Evolutionary conservation across 2,329 filamentous ascomycete species (phyloP), one percentile per base, ranked within the genome.

Genomic region (Penicillium brasilianum): DNA sequence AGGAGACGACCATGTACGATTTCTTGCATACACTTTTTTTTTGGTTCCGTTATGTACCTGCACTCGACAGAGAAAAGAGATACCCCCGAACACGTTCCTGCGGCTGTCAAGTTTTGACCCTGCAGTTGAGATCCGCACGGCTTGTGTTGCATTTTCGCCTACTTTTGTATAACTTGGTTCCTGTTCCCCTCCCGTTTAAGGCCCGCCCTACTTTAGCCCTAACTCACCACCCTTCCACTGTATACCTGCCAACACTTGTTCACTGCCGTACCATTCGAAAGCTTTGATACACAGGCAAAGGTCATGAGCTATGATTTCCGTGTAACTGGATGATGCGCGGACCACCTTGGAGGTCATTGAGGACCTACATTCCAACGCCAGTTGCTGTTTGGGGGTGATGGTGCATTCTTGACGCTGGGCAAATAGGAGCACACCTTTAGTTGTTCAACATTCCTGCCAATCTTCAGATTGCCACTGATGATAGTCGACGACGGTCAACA

Each of bases 51-150:
- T 18, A 43, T 55, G 62, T 67, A 66, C 59, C 43, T 61, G 58
- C 57, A 46, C 48, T 58, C 34, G 37, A 60, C 51, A 60, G 57
- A 64, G 55, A 60, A 62, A 66, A 70, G 60, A 70, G 68, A 70
- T 70, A 70, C 68, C 68, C 57, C 68, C 67, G 63, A 66, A 74
- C 76, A 77, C 74, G 74, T 77, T 77, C 74, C 65, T 72, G 70
- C 69, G 60, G 68, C 66, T 72, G 70, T 71, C 71, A 72, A 58
- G 58, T 69, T 69, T 56, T 46, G 43, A 50, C 50, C 60, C 58
- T 69, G 67, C 67, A 68, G 64, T 61, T 55, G 61, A 59, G 58
- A 60, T 59, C 57, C 61, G 61, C 66, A 64, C 64, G 61, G 63
- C 65, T 64, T 66, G 72, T 70, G 73, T 74, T 71, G 32, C 10